A percentile compares a stretch with the other conserved stretches of the same genome.
Conservation (phyloP, 305 asterid species). For the Fraxinus baroniana region DNA sequence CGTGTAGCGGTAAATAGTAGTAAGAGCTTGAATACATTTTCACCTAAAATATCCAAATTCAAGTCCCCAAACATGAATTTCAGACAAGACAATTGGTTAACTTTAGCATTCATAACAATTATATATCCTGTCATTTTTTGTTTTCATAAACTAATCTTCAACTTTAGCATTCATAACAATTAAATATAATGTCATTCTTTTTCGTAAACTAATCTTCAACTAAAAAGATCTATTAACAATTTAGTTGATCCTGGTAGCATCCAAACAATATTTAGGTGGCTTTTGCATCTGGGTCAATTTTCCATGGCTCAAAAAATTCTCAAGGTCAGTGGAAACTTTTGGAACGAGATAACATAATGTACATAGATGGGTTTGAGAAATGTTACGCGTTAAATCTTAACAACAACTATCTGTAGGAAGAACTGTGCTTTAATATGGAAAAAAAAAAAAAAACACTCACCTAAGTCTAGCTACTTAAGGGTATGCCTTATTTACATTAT, state of each 20-base stretch:
- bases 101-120: neutral
- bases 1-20: neutral
- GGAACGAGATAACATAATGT: neutral
- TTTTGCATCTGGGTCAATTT: neutral
- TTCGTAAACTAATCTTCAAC: neutral
- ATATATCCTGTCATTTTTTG: neutral
- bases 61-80: neutral
- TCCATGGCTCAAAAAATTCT: neutral
- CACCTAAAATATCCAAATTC: neutral
- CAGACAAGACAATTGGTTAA: slow-evolving; percentile 1
- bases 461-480: neutral
- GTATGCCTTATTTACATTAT: neutral
- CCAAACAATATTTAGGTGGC: neutral
- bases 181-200: neutral
- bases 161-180: neutral
- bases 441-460: neutral
- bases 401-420: neutral
- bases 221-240: neutral
- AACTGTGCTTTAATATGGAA: neutral
- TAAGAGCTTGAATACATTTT: neutral
- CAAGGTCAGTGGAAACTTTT: neutral
- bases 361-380: neutral
- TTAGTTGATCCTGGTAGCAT: neutral
- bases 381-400: neutral
- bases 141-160: neutral